Evolutionary conservation across 2,329 filamentous ascomycete genomes (phyloP), one percentile per base, ranked within the genome.

Genomic region (Chrysoporthe puriensis): DNA sequence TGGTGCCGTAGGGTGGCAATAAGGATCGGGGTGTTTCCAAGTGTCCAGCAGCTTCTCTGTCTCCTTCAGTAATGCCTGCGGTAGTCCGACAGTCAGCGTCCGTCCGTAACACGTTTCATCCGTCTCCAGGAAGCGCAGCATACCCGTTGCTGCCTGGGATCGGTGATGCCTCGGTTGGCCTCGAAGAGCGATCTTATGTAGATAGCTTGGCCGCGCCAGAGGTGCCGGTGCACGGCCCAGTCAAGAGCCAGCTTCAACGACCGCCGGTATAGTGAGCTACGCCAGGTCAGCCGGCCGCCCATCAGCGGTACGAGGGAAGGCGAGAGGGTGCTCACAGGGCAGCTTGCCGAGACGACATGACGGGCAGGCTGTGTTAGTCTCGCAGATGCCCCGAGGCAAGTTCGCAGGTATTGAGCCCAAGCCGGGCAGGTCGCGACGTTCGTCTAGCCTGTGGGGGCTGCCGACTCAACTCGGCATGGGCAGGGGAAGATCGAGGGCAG

Each of bases 11-110:
- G 96, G 96, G 72, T 91, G 88, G 73, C 88, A 85, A 79, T 97
- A 98, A 43, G 96, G 94, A 79, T 99, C 96, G 3, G 96, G 96
- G 77, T 99, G 96, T 83, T 98, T 98, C 95, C 95, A 99, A 79
- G 90, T 92, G 76, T 96, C 89, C 71, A 99, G 83, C 68, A 97
- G 78, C 73, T 91, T 91, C 80, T 98, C 94, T 4, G 96, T 95
- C 82, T 97, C 94, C 70, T 89, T 88, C 72, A 98, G 86, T 68
- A 99, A 81, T 62, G 88, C 89, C 96, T 99, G 72, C 4, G 9
- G 36, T 2, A 16, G 1, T 43, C 36, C 48, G 4, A 34, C 34
- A 32, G 66, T 69, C 42, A 71, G 66, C 57, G 43, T 62, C 62
- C 11, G 43, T 64, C 21, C 69, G n/a, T 57, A 64, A 52, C 26